Conservation (phyloP, 495 filamentous ascomycete species). For the Massariosphaeria phaeospora region DNA sequence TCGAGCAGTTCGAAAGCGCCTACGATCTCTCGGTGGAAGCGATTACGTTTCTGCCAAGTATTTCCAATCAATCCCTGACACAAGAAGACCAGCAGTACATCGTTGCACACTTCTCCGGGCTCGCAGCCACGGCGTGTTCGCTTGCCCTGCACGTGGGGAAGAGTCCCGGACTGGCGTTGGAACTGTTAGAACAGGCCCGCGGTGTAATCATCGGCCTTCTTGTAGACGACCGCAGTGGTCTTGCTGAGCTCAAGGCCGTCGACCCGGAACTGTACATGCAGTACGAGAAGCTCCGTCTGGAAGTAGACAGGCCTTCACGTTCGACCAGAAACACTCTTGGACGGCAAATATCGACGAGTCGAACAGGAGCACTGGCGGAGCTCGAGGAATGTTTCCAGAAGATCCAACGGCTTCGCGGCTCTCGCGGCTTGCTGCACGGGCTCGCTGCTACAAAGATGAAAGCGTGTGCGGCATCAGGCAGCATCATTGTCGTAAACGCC, state of each 20-base stretch:
- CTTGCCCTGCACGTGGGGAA: constrained; percentile 8
- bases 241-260: constrained; percentile 12
- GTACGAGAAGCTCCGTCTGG: constrained; percentile 21
- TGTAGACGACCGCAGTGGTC: constrained; percentile 24
- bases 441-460: constrained; percentile 8
- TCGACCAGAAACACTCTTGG: background rate
- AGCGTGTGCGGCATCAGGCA: background rate
- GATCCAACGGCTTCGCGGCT: background rate
- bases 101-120: constrained; percentile 25
- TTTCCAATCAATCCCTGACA: constrained; percentile 20
- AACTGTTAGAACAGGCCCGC: constrained; percentile 25
- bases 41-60: constrained; percentile 6
- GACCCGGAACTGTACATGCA: constrained; percentile 13
- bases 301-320: background rate
- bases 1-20: background rate
- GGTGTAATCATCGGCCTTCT: constrained; percentile 21
- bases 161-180: background rate
- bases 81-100: constrained; percentile 25
- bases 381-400: background rate
- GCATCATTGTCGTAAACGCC: constrained; percentile 14
- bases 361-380: background rate
- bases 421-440: background rate
- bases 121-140: constrained; percentile 25
- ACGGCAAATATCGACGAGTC: background rate
- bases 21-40: background rate